phyloP scores from a whole-genome alignment of 2,329 filamentous ascomycete species.

The Colletotrichum sansevieriae region DNA sequence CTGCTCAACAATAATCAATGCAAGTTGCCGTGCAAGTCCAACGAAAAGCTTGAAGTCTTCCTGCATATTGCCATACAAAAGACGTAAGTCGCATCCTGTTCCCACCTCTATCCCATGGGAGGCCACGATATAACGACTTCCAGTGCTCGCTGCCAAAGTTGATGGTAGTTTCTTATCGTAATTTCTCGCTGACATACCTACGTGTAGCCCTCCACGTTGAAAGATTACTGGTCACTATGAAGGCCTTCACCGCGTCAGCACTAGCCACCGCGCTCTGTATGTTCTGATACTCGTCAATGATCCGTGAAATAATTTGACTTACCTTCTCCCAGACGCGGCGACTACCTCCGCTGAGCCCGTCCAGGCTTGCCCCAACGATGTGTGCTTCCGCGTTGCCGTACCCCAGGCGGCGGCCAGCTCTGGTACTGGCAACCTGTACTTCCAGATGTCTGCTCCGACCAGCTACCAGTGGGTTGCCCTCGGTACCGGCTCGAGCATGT shows the following conservation, averaged over 20 bases:
- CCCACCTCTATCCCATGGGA: not conserved
- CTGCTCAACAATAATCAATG: rapidly evolving
- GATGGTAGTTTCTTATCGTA: too few species aligned
- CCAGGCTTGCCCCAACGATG: slow-evolving; percentile 57
- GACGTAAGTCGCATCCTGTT: slow-evolving; percentile 20
- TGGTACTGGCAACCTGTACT: slow-evolving; percentile 68
- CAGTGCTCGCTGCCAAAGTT: not conserved
- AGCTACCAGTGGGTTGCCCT: slow-evolving; percentile 69
- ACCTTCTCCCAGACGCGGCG: slow-evolving; percentile 43
- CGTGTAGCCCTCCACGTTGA: too few species aligned
- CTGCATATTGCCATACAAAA: slow-evolving; percentile 18
- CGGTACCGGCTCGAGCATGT: slow-evolving; percentile 69
- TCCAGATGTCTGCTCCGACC: slow-evolving; percentile 69
- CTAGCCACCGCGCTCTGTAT: slow-evolving; percentile 36
- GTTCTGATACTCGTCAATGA: not conserved
- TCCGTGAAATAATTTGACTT: not conserved
- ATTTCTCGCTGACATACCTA: not conserved
- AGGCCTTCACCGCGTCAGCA: slow-evolving; percentile 32
- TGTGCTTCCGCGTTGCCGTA: slow-evolving; percentile 70
- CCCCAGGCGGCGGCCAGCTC: slow-evolving; percentile 62
- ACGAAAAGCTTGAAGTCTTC: slow-evolving; percentile 21
- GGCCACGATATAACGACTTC: not conserved
- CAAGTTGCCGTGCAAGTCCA: slow-evolving; percentile 1
- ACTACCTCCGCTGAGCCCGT: slow-evolving; percentile 48
- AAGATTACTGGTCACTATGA: slow-evolving; percentile 26